phyloP scores from a whole-genome alignment of 306 rosid genomes.

The Cucurbita maxima region DNA sequence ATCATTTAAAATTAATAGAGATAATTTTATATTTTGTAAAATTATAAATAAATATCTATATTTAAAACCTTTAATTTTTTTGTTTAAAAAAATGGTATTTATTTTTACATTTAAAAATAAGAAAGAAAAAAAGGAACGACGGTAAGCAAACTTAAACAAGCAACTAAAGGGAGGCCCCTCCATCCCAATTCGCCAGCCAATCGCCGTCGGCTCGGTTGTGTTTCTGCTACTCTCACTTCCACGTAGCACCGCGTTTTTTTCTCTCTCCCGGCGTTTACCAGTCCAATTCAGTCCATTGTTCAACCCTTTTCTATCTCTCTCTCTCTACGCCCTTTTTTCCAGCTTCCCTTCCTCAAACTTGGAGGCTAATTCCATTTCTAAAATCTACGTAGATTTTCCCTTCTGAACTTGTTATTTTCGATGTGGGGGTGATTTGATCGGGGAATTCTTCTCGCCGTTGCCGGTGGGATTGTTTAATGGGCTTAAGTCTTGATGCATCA shows the following conservation, averaged over 20 bases:
- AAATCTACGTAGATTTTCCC: not conserved
- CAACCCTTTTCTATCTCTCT: conserved; percentile 12
- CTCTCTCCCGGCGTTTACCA: conserved; percentile 57
- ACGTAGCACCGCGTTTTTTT: conserved; percentile 64
- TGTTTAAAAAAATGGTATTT: too few species aligned
- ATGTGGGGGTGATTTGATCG: not conserved
- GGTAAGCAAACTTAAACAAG: not conserved
- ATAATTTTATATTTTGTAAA: too few species aligned
- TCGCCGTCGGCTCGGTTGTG: not conserved
- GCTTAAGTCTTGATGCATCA: conserved; percentile 33
- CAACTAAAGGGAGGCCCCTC: not conserved
- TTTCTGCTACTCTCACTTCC: conserved; percentile 2
- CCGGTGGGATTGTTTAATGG: conserved; percentile 35
- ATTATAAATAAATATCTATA: too few species aligned
- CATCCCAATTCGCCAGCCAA: not conserved
- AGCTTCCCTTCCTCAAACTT: not conserved
- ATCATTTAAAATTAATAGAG: too few species aligned
- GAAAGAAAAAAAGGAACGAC: not conserved
- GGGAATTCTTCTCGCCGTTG: not conserved
- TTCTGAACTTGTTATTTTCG: not conserved
- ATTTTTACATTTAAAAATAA: too few species aligned
- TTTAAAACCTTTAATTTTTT: too few species aligned
- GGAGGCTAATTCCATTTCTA: not conserved
- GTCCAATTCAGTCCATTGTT: conserved; percentile 13
- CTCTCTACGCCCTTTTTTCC: not conserved